Evolutionary conservation across 1,284 basidiomycete genomes (phyloP).

Genomic region (Tylopilus orsonianus): DNA sequence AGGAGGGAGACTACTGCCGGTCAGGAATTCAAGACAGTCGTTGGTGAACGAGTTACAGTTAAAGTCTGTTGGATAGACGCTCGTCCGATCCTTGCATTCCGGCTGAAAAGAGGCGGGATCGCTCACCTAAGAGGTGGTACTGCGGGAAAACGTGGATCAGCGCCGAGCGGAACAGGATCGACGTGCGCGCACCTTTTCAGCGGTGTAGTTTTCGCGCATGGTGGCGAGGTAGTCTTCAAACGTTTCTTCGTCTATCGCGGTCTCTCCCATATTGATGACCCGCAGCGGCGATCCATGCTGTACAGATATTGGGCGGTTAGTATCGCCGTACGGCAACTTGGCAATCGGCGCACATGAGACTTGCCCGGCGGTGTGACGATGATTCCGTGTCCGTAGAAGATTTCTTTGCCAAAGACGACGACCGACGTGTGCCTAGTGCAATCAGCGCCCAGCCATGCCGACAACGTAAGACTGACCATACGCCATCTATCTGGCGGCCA

Average conservation of each 20-base stretch:
- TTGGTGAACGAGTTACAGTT: constrained; percentile 93
- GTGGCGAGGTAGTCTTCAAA: constrained; percentile 80
- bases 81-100: neutral
- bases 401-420: constrained; percentile 81
- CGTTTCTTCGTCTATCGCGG: constrained; percentile 78
- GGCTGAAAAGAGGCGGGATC: no score
- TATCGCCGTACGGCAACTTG: neutral
- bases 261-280: constrained; percentile 79
- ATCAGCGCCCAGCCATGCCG: constrained; percentile 6
- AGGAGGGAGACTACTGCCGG: constrained; percentile 72
- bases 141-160: constrained; percentile 30
- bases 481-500: constrained; percentile 84
- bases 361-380: constrained; percentile 61
- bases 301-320: neutral
- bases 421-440: constrained; percentile 80
- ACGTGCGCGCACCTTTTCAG: constrained; percentile 65
- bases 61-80: constrained; percentile 51
- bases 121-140: constrained; percentile 85
- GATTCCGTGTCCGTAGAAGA: constrained; percentile 91
- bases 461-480: constrained; percentile 59
- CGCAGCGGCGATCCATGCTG: constrained; percentile 66
- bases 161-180: neutral
- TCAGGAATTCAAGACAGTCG: constrained; percentile 82
- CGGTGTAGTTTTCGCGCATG: constrained; percentile 78
- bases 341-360: constrained; percentile 65